Base-by-base conservation (phyloP, 345 rosid genomes). In the Crucihimalaya himalaica region DNA sequence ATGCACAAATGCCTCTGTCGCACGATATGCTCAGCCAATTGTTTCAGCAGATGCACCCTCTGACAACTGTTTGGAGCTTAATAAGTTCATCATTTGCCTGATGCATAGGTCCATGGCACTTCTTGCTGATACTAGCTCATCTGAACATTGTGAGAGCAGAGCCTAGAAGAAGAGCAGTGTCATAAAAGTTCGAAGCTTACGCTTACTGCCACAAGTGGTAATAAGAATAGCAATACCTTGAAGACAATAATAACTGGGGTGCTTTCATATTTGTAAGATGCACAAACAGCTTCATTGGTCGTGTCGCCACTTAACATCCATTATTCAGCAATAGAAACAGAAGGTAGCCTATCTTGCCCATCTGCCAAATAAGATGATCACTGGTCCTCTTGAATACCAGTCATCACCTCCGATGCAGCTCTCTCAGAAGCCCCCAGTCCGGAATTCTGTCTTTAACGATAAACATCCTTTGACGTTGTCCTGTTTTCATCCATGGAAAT, bases 321-420 rank as follows among this genome's bases (percentile, higher is more conserved):
- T 82, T 91, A 97, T 79, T 94, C 97, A 63, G 96, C 80, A 76
- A 94, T 84, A 63, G 93, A 85, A 73, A 88, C 87, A 76, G 98
- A 83, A 76, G 95, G 95, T 71, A 94, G 85, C 66, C 97, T 88
- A 32, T 89, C 97, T 75, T 86, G 96, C 58, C 93, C 96, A 72
- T 91, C 96, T 31, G 75, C 78, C 66, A 85, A 84, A 76, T 77
- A 81, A 51, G 91, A 81, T 66, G 88, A 74, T 53, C 80, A 86
- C 40, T 71, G 87, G 72, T 89, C 95, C 78, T 91, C 97, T 66
- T 82, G 95, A 75, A 94, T 91, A 76, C 96, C 98, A 45, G 98
- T 81, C 97, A 91, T 91, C 54, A 95, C 93, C 80, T 94, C 98
- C 97, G 95, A 91, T 74, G 93, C 87, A 80, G 87, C 87, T 81